Evolutionary conservation across 1,284 basidiomycete species (phyloP).

Genomic region (Moesziomyces sp.): DNA sequence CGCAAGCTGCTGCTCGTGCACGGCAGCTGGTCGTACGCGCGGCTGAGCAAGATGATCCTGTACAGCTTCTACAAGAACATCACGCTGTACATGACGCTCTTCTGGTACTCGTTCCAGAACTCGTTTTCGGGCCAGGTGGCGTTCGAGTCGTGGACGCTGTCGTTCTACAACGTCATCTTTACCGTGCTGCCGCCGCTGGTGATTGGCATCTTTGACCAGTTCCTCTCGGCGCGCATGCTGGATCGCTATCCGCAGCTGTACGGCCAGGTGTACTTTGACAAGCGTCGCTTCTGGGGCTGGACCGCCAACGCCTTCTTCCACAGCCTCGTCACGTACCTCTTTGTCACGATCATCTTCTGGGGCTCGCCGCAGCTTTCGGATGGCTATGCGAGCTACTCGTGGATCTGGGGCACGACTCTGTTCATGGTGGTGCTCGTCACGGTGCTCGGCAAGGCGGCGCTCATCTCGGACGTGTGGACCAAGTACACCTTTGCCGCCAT

Average conservation of each 20-base stretch:
- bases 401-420: constrained; percentile 97
- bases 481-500: constrained; percentile 90
- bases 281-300: constrained; percentile 84
- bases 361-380: constrained; percentile 76
- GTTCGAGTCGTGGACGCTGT: constrained; percentile 98
- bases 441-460: constrained; percentile 94
- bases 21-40: constrained; percentile 96
- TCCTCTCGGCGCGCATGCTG: constrained; percentile 93
- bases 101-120: constrained; percentile 87
- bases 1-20: constrained; percentile 96
- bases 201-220: constrained; percentile 97
- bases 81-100: constrained; percentile 94
- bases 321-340: constrained; percentile 86
- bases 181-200: constrained; percentile 91
- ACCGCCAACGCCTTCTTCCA: constrained; percentile 82
- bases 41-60: constrained; percentile 92
- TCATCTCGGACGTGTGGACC: constrained; percentile 99
- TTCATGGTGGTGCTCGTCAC: constrained; percentile 93
- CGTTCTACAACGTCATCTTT: constrained; percentile 69
- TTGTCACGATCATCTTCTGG: constrained; percentile 91
- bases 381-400: constrained; percentile 88
- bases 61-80: constrained; percentile 78
- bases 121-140: constrained; percentile 98
- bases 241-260: constrained; percentile 98
- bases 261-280: constrained; percentile 64